Base-by-base conservation (phyloP, 1,284 basidiomycete species). In the Boletellus sp. region DNA sequence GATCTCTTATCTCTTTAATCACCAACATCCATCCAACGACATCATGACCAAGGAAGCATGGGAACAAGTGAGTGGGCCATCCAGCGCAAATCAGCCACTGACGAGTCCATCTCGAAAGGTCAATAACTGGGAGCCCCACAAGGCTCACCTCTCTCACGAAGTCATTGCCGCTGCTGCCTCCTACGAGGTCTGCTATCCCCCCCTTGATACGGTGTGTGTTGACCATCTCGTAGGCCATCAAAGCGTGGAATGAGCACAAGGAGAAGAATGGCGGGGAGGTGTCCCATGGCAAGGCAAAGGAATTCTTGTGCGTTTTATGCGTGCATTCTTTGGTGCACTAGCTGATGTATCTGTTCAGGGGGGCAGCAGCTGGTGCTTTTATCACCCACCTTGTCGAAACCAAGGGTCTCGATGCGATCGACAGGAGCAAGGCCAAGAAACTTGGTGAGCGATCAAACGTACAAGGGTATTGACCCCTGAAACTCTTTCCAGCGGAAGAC, bases 301-400 rank as follows among this genome's bases (percentile, higher is more conserved):
- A 63, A 45, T 0, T 63, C 22, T 0, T 58, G 61, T 63, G 19
- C 35, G 65, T 58, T 20, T n/a, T 10, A 22, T 10, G 10, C 41
- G 3, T 13, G 5, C 5, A 6, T 1, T 14, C 3, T 1, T 25
- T 4, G 14, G 8, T 8, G 5, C n/a, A 8, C 13, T 23, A 8
- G 22, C 33, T 49, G 2, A 60, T 4, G 11, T 26, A 0, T n/a
- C n/a, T 1, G 4, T 20, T 39, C 16, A 63, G 65, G 23, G 61
- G 59, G 9, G 61, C 25, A 25, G 59, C 74, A 9, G 50, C 61
- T 32, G 80, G 73, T 36, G 68, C 64, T 3, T 75, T 77, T 59
- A 56, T 81, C 44, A 71, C 73, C 47, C 68, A 59, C 30, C 52
- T 72, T 0, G 53, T 73, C 5, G 78, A 81, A 59, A 77, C 76